These are phyloP conservation scores for Candida hungchunana DNA, from an alignment of 805 yeast genomes.

Conservation along the genomic window DNA sequence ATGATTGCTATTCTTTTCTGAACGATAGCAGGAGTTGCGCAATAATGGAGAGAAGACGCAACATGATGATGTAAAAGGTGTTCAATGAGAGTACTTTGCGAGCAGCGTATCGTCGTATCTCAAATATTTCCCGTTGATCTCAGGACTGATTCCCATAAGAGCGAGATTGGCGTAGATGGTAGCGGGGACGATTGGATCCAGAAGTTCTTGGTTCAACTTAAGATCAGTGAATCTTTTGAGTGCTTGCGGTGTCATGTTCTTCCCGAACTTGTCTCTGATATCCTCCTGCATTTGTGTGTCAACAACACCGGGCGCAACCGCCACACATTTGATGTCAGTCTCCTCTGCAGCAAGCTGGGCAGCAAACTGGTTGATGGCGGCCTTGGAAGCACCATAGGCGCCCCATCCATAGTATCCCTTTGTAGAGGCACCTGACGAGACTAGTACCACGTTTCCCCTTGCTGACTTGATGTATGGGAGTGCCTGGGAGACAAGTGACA, in stretches of 20 bases:
- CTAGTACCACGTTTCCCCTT: conserved; percentile 67
- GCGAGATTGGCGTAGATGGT: conserved; percentile 64
- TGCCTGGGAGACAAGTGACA: conserved; percentile 49
- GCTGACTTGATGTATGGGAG: conserved; percentile 54
- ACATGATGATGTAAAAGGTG: too few species aligned
- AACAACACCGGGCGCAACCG: conserved; percentile 94
- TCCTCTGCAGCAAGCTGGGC: conserved; percentile 67
- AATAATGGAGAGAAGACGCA: not conserved
- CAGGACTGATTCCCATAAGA: conserved; percentile 48
- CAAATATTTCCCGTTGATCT: conserved; percentile 62
- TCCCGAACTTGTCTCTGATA: conserved; percentile 62
- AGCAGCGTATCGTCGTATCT: conserved; percentile 49
- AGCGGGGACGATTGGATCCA: conserved; percentile 73
- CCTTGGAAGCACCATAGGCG: conserved; percentile 89
- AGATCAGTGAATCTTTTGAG: conserved; percentile 61
- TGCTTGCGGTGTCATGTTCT: conserved; percentile 56
- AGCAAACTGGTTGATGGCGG: conserved; percentile 80
- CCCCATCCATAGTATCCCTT: conserved; percentile 72
- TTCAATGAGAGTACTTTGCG: conserved; percentile 7
- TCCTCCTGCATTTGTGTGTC: conserved; percentile 84
- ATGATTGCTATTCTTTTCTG: too few species aligned
- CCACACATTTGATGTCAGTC: conserved; percentile 48
- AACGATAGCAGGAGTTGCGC: too few species aligned
- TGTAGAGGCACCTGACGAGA: conserved; percentile 84
- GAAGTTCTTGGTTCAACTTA: conserved; percentile 50